Percentiles rank a stretch among this genome's conserved stretches.
Evolutionary conservation across 768 basidiomycete species (phyloP).

Genomic region (Udeniomyces megalosporus): DNA sequence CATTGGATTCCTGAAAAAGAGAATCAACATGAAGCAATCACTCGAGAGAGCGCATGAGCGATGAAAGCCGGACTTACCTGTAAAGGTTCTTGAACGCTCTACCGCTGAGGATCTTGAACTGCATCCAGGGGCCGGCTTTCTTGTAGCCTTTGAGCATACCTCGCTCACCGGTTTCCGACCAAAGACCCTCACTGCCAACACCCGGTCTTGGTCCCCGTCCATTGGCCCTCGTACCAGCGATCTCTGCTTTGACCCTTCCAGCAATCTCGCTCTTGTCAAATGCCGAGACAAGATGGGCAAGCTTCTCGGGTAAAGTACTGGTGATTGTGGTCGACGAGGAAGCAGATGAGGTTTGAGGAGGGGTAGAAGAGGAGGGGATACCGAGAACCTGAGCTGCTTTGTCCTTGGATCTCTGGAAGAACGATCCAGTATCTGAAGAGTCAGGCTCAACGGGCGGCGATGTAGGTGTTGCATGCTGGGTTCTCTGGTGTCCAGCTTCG

Average conservation of each 20-base stretch:
- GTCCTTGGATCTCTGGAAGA: background rate
- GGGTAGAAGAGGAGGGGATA: conserved; percentile 17
- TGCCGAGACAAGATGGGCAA: conserved; percentile 54
- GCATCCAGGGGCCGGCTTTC: conserved; percentile 71
- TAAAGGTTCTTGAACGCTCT: conserved; percentile 97
- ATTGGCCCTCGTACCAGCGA: conserved; percentile 27
- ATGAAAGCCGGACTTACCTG: conserved; percentile 35
- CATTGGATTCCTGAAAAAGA: conserved; percentile 48
- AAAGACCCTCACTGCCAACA: background rate
- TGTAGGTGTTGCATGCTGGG: background rate
- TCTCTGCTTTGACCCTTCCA: conserved; percentile 45
- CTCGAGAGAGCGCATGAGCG: background rate
- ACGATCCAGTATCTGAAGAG: background rate
- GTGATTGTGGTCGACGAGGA: background rate
- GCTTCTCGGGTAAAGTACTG: conserved; percentile 34
- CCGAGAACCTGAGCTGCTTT: conserved; percentile 25
- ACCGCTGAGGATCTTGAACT: conserved; percentile 87
- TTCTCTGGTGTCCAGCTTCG: background rate
- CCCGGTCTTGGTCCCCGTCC: conserved; percentile 9
- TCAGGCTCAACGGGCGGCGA: background rate
- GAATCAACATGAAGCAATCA: background rate
- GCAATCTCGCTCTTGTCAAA: conserved; percentile 56
- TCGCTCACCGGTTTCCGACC: background rate
- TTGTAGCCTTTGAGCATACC: conserved; percentile 32
- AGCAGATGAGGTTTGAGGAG: background rate